Percentiles rank a stretch among this genome's conserved stretches.
phyloP scores from a whole-genome alignment of 352 stramenopile genomes.

The Bremia lactucae region DNA sequence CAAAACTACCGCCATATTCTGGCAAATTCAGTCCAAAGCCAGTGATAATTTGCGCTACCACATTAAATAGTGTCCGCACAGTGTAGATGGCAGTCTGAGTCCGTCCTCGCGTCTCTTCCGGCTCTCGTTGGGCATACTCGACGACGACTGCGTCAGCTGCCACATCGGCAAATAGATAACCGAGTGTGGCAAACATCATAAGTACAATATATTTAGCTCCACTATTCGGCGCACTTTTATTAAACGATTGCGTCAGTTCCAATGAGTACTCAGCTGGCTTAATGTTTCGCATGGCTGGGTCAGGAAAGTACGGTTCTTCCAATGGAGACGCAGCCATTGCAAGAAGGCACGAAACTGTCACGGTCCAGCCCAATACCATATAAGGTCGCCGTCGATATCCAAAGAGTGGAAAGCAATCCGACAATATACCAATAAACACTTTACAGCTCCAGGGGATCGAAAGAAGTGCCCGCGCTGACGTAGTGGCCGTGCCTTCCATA shows the following conservation, averaged over 20 bases:
- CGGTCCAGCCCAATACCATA: slow-evolving; percentile 41
- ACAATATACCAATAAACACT: slow-evolving; percentile 43
- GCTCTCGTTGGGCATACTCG: slow-evolving; percentile 48
- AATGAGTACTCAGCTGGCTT: slow-evolving; percentile 23
- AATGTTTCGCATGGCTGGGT: slow-evolving; percentile 19
- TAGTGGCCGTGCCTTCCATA: slow-evolving; percentile 32
- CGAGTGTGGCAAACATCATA: slow-evolving; percentile 38
- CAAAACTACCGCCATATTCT: slow-evolving; percentile 35
- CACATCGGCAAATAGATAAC: slow-evolving; percentile 47
- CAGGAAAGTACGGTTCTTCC: slow-evolving; percentile 29
- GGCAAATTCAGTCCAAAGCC: slow-evolving; percentile 32
- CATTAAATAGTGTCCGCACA: slow-evolving; percentile 31
- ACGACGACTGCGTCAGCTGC: slow-evolving; percentile 44
- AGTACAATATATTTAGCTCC: slow-evolving; percentile 39
- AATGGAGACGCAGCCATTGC: slow-evolving; percentile 25
- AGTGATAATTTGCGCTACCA: slow-evolving; percentile 25
- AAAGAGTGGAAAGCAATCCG: slow-evolving; percentile 37
- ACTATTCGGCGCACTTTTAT: slow-evolving; percentile 22
- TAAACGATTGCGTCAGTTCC: slow-evolving; percentile 24
- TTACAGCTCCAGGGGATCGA: slow-evolving; percentile 46
- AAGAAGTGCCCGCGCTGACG: slow-evolving; percentile 29
- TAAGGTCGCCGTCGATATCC: slow-evolving; percentile 41
- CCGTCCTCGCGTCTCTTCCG: slow-evolving; percentile 32
- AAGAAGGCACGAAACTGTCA: slow-evolving; percentile 26
- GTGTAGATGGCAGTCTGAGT: slow-evolving; percentile 46